These are phyloP conservation scores for Trichocomaceae sp. DNA, from an alignment of 2,329 filamentous ascomycete genomes.

Conservation along the genomic window DNA sequence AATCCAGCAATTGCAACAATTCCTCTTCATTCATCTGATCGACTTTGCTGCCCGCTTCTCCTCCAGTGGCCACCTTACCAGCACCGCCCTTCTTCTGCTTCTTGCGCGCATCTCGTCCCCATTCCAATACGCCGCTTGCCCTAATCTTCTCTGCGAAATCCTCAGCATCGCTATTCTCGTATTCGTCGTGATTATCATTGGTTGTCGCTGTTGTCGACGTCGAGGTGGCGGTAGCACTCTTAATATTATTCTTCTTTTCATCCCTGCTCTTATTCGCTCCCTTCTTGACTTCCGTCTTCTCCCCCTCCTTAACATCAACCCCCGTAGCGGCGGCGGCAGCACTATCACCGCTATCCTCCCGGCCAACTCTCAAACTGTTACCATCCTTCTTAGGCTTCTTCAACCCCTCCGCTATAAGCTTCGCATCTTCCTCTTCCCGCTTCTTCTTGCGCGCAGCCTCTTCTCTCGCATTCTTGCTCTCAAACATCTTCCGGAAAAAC, in stretches of 20 bases:
- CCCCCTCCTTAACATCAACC: neutral
- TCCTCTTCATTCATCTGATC: constrained; percentile 65
- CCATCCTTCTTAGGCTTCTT: constrained; percentile 49
- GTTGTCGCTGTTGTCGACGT: neutral
- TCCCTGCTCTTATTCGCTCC: neutral
- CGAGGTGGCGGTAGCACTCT: neutral
- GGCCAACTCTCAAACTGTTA: constrained; percentile 52
- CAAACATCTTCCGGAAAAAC: constrained; percentile 59
- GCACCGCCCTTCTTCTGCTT: constrained; percentile 52
- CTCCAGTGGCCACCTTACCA: constrained; percentile 54
- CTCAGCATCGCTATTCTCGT: constrained; percentile 36
- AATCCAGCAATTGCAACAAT: constrained; percentile 59
- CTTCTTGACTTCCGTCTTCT: neutral
- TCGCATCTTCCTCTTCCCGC: constrained; percentile 47
- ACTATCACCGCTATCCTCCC: constrained; percentile 31
- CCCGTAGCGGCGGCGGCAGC: neutral
- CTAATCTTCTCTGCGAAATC: constrained; percentile 30
- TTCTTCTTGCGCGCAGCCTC: constrained; percentile 55
- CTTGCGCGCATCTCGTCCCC: constrained; percentile 61
- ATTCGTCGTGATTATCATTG: constrained; percentile 3
- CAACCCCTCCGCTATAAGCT: constrained; percentile 33
- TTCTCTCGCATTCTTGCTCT: constrained; percentile 37
- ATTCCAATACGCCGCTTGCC: constrained; percentile 43
- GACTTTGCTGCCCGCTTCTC: constrained; percentile 55
- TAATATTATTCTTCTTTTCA: neutral